Conservation (phyloP, 2,329 filamentous ascomycete species). For the Ceratocystis diversiconidia region DNA sequence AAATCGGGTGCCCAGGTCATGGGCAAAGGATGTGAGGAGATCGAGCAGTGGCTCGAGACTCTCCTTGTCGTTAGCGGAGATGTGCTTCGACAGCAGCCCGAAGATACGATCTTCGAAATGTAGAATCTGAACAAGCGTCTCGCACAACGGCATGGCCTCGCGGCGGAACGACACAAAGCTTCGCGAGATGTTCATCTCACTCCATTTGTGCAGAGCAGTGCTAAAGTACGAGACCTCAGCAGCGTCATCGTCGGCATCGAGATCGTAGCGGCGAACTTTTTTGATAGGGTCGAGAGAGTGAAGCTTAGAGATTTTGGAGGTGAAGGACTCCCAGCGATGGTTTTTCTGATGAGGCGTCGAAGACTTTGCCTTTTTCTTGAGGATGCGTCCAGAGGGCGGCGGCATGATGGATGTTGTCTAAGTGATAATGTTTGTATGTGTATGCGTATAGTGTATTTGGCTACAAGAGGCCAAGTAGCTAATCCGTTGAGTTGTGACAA, state of each 20-base stretch:
- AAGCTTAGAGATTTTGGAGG: conserved; percentile 75
- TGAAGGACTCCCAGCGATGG: conserved; percentile 85
- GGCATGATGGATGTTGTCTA: conserved; percentile 29
- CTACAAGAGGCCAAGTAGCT: neutral
- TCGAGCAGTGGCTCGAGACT: conserved; percentile 76
- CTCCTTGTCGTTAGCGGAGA: conserved; percentile 62
- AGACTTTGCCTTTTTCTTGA: conserved; percentile 55
- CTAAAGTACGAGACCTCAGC: conserved; percentile 76
- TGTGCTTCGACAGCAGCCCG: conserved; percentile 58
- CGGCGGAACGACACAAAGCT: conserved; percentile 65
- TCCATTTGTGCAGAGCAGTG: conserved; percentile 72
- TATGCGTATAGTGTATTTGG: neutral
- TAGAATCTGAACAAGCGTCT: conserved; percentile 82
- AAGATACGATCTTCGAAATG: conserved; percentile 82
- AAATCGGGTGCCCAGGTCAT: conserved; percentile 75
- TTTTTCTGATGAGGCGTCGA: conserved; percentile 64
- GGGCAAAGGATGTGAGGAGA: conserved; percentile 85
- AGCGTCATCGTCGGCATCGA: conserved; percentile 64
- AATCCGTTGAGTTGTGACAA: neutral
- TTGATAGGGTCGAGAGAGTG: conserved; percentile 84
- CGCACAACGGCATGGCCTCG: conserved; percentile 62
- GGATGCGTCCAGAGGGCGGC: conserved; percentile 50
- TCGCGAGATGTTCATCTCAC: conserved; percentile 77
- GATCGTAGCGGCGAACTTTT: conserved; percentile 69
- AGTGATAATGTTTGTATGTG: neutral